These are phyloP conservation scores for Craterostigma plantagineum DNA, from an alignment of 257 asterid species.

Conservation along the genomic window DNA sequence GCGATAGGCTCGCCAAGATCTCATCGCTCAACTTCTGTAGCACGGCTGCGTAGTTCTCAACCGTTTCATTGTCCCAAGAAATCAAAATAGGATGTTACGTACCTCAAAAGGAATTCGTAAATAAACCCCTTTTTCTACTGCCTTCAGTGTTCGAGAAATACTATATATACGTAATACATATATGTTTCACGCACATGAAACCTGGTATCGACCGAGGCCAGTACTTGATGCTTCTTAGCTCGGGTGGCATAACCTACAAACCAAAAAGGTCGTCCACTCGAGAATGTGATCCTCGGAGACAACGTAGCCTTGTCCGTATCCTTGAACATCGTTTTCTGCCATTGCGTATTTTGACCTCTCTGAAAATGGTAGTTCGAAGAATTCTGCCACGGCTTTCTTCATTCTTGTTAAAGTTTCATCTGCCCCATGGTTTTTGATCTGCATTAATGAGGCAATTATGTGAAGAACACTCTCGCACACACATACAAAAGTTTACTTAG, in stretches of 20 bases:
- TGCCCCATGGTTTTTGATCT: conserved; percentile 29
- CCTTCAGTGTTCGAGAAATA: too few species aligned
- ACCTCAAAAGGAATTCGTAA: too few species aligned
- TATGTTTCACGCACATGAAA: conserved; percentile 19
- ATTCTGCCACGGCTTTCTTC: conserved; percentile 14
- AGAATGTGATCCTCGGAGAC: conserved; percentile 25
- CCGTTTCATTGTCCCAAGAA: too few species aligned
- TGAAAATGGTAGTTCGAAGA: conserved; percentile 27
- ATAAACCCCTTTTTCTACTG: too few species aligned
- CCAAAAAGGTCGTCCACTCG: conserved; percentile 31
- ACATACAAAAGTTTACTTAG: too few species aligned
- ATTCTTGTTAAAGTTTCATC: conserved; percentile 14
- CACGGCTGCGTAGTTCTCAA: too few species aligned
- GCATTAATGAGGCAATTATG: conserved; percentile 1
- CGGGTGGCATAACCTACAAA: conserved; percentile 15
- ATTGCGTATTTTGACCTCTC: conserved; percentile 28
- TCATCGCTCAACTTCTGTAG: too few species aligned
- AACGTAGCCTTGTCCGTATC: conserved; percentile 32
- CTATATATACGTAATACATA: too few species aligned
- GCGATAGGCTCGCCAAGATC: too few species aligned
- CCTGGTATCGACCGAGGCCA: conserved; percentile 27
- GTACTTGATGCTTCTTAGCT: conserved; percentile 14
- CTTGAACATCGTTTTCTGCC: conserved; percentile 25
- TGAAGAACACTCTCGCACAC: too few species aligned
- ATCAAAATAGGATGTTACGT: too few species aligned